These are phyloP conservation scores for Tricholoma bakamatsutake DNA, from an alignment of 768 basidiomycete genomes.

Conservation along the genomic window DNA sequence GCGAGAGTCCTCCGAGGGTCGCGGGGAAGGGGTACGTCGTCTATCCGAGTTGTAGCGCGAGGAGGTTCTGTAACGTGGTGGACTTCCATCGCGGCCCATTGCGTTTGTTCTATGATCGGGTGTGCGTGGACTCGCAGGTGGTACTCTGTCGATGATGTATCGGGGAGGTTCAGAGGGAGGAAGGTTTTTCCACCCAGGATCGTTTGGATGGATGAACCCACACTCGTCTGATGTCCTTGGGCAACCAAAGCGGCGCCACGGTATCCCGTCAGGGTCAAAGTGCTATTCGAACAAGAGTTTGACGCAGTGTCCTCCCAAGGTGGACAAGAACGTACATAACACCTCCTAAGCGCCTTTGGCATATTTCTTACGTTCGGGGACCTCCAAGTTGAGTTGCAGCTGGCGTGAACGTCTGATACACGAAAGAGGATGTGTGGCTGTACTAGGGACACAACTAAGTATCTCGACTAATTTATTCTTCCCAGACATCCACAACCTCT, in stretches of 20 bases:
- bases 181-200: conserved; percentile 18
- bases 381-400: background rate
- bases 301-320: background rate
- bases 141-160: background rate
- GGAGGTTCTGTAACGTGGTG: background rate
- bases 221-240: conserved; percentile 8
- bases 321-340: conserved; percentile 12
- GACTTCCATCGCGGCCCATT: background rate
- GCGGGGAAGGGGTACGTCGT: background rate
- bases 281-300: conserved; percentile 5
- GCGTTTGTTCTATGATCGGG: background rate
- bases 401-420: background rate
- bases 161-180: conserved; percentile 6
- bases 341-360: conserved; percentile 5
- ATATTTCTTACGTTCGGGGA: background rate
- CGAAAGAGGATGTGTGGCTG: background rate
- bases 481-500: conserved; percentile 63
- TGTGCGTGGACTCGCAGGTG: background rate
- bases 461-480: conserved; percentile 23
- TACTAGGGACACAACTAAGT: background rate
- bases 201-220: conserved; percentile 22
- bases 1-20: background rate
- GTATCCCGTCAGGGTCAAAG: conserved; percentile 15
- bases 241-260: conserved; percentile 6
- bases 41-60: background rate